Evolutionary conservation across 129 eudicot species (phyloP), one percentile per base, ranked within the genome.

Genomic region (Gnaphalium uliginosum): DNA sequence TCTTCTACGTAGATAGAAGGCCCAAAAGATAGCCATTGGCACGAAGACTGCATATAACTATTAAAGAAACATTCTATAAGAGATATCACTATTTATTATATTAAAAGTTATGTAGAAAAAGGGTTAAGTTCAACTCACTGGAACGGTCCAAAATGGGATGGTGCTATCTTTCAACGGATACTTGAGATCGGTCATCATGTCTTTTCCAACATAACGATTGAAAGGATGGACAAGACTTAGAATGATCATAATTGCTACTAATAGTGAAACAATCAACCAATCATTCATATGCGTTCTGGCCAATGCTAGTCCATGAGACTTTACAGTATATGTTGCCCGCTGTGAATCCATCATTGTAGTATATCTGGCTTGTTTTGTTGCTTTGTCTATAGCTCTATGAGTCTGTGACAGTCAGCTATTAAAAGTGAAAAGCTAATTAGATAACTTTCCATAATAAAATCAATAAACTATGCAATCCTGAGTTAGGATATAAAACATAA

Each of bases 111-210:
- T 22, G 51, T 10, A 9, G 41, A 22, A 65, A 74, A 41, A 9
- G 33, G 30, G 59, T 66, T 19, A 74, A 41, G 57, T 53, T 29
- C 59, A 63, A 67, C 79, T 54, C 41, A 85, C 89, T 27, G 89
- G 89, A 71, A 85, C 86, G 17, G 82, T 79, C 89, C 89, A 85
- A 61, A 72, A 43, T 8, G 89, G 86, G 76, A 82, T 39, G 26
- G 89, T 85, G 81, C 79, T 85, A 25, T 81, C 84, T 50, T 75
- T 83, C 37, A 85, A 37, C 27, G 89, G 89, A 41, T 75, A 85
- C 79, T 73, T 85, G 50, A 85, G 84, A 71, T 82, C 82, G 35
- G 35, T 66, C 89, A 82, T 82, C 89, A 85, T 85, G 46, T 62
- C 82, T 81, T 78, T 79, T 78, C 86, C 89, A 61, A 85, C 86